These are phyloP conservation scores for Phlegmacium glaucopus DNA, from an alignment of 768 basidiomycete species.

Conservation along the genomic window DNA sequence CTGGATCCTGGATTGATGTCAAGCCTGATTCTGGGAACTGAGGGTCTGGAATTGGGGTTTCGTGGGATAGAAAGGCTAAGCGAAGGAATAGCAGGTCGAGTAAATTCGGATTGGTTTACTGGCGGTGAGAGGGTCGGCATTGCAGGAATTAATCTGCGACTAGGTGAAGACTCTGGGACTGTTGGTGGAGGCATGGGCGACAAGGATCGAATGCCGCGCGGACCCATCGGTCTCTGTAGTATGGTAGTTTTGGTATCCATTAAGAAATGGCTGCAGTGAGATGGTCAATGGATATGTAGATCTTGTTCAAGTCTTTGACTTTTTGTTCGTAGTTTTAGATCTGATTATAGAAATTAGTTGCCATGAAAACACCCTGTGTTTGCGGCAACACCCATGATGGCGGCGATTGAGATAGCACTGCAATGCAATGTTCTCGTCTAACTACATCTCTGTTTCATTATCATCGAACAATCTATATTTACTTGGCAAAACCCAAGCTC, in stretches of 20 bases:
- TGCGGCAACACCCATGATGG: too few species aligned
- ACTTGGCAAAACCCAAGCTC: too few species aligned
- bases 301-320: background rate
- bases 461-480: too few species aligned
- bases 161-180: constrained; percentile 20
- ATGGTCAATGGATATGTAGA: background rate
- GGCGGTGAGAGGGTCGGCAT: constrained; percentile 24
- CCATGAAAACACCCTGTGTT: too few species aligned
- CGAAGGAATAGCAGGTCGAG: constrained; percentile 24
- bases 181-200: constrained; percentile 15
- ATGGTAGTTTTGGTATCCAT: constrained; percentile 27
- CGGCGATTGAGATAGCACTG: too few species aligned
- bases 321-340: too few species aligned
- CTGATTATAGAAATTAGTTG: too few species aligned
- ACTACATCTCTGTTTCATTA: too few species aligned
- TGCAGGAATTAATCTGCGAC: constrained; percentile 26
- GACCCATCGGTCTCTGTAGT: constrained; percentile 36
- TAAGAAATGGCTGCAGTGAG: constrained; percentile 1
- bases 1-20: constrained; percentile 16
- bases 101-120: constrained; percentile 21
- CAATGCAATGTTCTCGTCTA: too few species aligned
- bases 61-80: constrained; percentile 20
- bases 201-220: constrained; percentile 23
- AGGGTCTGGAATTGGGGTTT: constrained; percentile 14
- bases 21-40: constrained; percentile 21